Evolutionary conservation across 768 basidiomycete genomes (phyloP), one percentile per base, ranked within the genome.

Genomic region (Boletus insuetus): DNA sequence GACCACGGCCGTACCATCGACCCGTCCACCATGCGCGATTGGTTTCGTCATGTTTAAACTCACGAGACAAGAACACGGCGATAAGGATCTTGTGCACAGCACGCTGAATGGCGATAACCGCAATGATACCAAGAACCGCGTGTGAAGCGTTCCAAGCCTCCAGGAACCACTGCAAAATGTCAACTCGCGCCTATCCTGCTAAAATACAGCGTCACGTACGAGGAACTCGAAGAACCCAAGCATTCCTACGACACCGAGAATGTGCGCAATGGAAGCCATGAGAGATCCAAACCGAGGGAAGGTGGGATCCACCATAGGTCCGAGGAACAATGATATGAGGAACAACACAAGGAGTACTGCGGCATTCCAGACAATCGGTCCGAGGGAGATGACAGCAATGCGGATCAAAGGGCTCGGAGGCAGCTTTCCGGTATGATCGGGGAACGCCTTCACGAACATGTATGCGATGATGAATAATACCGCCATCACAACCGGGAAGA

Each of bases 21-120:
- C 94, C 95, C 32, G 95, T 96, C 97, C 97, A 99, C 96, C 96
- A 99, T 8, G 95, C 95, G 26, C 93, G 82, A 75, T 98, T 98
- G 35, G 93, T 95, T 74, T 98, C 95, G 69, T 99, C 97, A 69
- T 98, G 94, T 77, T 99, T 99, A 82, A 97, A 97, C 73, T 99
- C 97, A 59, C 97, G 89, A 39, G 94, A 89, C 37, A 98, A 77
- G 83, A 95, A 94, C 57, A 96, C 88, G 0, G 95, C 79, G 66
- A 99, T 98, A 53, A 97, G 77, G 55, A 94, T 79, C 79, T 98
- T 98, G 82, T 95, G 87, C 56, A 98, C 75, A 17, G 90, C 90
- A 48, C 97, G 85, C 69, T 98, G 94, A 53, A 98, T 91, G 53
- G 86, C 83, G 56, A 98, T 90, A 56, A 94, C 88, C 9, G 94